A percentile compares a stretch with the other conserved stretches of the same genome.
Evolutionary conservation across 2,329 filamentous ascomycete species (phyloP).

Genomic region (Daldinia sp.): DNA sequence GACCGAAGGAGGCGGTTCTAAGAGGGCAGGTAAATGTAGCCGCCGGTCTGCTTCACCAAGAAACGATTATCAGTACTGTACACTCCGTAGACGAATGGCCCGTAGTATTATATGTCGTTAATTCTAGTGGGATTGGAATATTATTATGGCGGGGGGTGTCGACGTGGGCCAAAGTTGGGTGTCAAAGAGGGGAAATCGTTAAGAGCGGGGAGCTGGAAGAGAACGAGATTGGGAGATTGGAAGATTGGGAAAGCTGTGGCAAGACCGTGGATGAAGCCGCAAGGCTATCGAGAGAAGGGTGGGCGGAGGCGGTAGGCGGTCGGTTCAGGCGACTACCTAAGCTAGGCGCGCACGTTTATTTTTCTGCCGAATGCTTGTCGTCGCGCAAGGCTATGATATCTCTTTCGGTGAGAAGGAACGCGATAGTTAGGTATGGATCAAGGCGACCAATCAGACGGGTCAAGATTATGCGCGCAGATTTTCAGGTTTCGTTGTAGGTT

Average conservation of each 20-base stretch:
- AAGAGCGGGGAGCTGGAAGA: conserved; percentile 2
- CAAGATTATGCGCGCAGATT: conserved; percentile 22
- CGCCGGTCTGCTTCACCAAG: conserved; percentile 9
- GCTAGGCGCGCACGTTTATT: conserved; percentile 21
- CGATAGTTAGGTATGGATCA: conserved; percentile 8
- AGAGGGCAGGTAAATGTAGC: conserved; percentile 14
- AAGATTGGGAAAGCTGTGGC: conserved; percentile 19
- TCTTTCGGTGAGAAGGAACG: conserved; percentile 29
- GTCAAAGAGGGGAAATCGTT: conserved; percentile 16
- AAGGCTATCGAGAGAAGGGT: conserved; percentile 28
- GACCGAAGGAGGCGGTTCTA: neutral
- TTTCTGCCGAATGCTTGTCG: conserved; percentile 8
- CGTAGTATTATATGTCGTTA: neutral
- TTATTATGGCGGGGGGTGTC: neutral
- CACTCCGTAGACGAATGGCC: neutral
- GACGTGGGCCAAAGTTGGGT: conserved; percentile 1
- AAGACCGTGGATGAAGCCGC: conserved; percentile 36
- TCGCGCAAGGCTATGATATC: conserved; percentile 27
- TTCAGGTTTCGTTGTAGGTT: neutral
- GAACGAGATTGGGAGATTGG: too few relatives aligned
- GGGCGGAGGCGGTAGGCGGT: conserved; percentile 20
- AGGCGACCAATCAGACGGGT: conserved; percentile 24
- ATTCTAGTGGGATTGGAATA: conserved; percentile 4
- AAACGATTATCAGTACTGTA: conserved; percentile 5
- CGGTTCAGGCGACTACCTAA: conserved; percentile 36